phyloP scores from a whole-genome alignment of 352 stramenopile genomes.

The Blastocystis sp. region DNA sequence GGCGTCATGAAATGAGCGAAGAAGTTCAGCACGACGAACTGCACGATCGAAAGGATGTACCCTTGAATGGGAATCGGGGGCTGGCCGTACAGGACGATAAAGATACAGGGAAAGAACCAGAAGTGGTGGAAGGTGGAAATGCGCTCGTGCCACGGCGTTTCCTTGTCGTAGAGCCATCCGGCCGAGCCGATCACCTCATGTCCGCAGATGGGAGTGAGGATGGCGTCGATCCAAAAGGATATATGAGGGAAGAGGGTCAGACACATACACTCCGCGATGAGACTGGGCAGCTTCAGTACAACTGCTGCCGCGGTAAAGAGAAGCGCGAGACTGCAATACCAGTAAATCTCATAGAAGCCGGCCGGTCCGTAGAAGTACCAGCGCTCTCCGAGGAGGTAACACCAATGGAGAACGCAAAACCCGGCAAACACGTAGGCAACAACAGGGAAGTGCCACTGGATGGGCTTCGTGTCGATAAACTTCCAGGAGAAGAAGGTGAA shows the following conservation, averaged over 20 bases:
- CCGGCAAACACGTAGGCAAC: constrained; percentile 9
- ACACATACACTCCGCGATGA: constrained; percentile 51
- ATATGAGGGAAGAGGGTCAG: constrained; percentile 50
- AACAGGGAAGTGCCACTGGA: constrained; percentile 15
- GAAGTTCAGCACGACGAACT: constrained; percentile 48
- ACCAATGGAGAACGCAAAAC: constrained; percentile 44
- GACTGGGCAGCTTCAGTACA: constrained; percentile 42
- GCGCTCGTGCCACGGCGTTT: constrained; percentile 6
- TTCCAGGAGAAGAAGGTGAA: constrained; percentile 15
- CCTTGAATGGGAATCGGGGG: constrained; percentile 11
- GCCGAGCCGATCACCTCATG: background rate
- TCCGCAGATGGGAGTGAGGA: constrained; percentile 21
- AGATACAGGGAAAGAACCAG: constrained; percentile 51
- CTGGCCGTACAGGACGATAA: constrained; percentile 31
- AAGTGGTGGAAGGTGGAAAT: constrained; percentile 67
- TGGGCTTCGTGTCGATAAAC: constrained; percentile 19
- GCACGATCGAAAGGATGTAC: constrained; percentile 48
- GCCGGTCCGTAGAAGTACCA: constrained; percentile 26
- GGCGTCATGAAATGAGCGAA: constrained; percentile 57
- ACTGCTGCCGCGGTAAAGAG: constrained; percentile 17
- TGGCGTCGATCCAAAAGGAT: constrained; percentile 65
- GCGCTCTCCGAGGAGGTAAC: background rate
- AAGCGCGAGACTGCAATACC: constrained; percentile 60
- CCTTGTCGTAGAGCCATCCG: constrained; percentile 49
- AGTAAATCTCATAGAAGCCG: constrained; percentile 65